Evolutionary conservation across 2,329 filamentous ascomycete genomes (phyloP).

Genomic region (Cadophora sp.): DNA sequence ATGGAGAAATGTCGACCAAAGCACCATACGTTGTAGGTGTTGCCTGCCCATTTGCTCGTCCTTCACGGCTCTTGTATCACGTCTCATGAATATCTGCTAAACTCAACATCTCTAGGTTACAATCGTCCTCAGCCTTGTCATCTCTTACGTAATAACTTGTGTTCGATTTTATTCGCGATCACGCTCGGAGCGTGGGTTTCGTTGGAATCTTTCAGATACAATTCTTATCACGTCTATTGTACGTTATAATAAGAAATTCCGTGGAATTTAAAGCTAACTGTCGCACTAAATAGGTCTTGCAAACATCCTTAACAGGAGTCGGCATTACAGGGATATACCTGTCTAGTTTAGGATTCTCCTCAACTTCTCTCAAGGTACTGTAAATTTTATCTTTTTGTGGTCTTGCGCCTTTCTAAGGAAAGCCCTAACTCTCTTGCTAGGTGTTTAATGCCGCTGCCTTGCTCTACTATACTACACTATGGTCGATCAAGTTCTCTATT

Average conservation of each 20-base stretch:
- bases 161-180: conserved; percentile 13
- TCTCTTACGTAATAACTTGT: conserved; percentile 9
- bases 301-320: neutral
- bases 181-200: conserved; percentile 9
- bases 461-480: conserved; percentile 11
- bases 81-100: neutral
- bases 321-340: neutral
- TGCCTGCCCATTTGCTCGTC: neutral
- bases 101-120: neutral
- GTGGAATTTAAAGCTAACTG: neutral
- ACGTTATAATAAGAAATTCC: neutral
- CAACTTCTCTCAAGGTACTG: neutral
- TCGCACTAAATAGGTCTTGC: neutral
- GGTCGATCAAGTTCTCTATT: conserved; percentile 18
- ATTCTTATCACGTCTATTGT: conserved; percentile 6
- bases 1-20: conserved; percentile 1
- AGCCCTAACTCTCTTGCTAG: conserved; percentile 1
- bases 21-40: neutral
- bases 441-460: neutral
- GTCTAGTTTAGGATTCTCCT: neutral
- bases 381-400: neutral
- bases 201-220: conserved; percentile 14
- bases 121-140: neutral
- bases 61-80: neutral
- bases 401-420: neutral